Conservation (phyloP, 768 basidiomycete genomes). For the Xerocomellus amylosporus region DNA sequence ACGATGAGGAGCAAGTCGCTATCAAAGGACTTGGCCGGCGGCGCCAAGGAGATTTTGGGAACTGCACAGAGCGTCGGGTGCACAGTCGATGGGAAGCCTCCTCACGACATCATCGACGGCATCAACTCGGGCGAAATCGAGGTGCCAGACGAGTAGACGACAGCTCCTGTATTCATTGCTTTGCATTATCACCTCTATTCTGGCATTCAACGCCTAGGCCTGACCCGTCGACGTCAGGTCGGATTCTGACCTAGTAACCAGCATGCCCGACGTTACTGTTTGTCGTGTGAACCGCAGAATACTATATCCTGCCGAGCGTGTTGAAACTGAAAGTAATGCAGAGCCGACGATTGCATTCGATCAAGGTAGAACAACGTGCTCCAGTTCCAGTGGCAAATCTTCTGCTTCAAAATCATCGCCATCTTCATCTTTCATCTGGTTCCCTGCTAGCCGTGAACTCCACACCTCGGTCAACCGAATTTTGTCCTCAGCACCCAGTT, state of each 20-base stretch:
- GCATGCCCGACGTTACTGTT: neutral
- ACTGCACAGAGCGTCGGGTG: constrained; percentile 97
- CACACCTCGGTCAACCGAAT: constrained; percentile 37
- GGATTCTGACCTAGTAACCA: neutral
- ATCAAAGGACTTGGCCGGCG: constrained; percentile 85
- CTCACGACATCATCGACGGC: constrained; percentile 90
- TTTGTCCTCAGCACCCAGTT: constrained; percentile 28
- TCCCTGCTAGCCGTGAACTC: constrained; percentile 22
- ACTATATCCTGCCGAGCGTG: neutral
- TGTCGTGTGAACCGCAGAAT: neutral
- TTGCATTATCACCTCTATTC: constrained; percentile 12
- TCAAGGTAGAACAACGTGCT: neutral
- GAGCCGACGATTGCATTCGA: neutral
- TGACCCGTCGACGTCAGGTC: neutral
- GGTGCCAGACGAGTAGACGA: constrained; percentile 76
- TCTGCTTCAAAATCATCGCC: constrained; percentile 10
- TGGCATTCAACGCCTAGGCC: too few species aligned
- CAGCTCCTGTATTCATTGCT: constrained; percentile 17
- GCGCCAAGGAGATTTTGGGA: constrained; percentile 96
- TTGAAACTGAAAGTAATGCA: neutral
- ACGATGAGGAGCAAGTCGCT: constrained; percentile 94
- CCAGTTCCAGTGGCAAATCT: constrained; percentile 15
- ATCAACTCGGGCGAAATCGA: constrained; percentile 84
- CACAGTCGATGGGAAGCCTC: constrained; percentile 89
- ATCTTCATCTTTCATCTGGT: constrained; percentile 10